These are phyloP conservation scores for Fusarium liriodendri DNA, from an alignment of 2,329 filamentous ascomycete genomes.

Conservation along the genomic window DNA sequence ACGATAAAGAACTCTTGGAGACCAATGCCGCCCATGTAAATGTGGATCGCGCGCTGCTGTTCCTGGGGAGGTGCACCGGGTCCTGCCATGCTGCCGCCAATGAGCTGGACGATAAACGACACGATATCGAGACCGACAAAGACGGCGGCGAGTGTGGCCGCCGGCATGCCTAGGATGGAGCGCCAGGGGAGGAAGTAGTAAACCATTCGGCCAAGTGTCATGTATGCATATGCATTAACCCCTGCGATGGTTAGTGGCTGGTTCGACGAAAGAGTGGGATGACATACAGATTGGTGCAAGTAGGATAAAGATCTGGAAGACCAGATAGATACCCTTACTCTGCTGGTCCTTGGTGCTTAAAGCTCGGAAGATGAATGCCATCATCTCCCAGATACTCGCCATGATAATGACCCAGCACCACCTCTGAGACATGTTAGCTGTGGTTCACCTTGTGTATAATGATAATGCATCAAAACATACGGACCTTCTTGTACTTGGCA, in stretches of 20 bases:
- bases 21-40: conserved; percentile 66
- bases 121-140: conserved; percentile 57
- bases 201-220: conserved; percentile 59
- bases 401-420: conserved; percentile 53
- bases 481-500: conserved; percentile 35
- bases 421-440: conserved; percentile 17
- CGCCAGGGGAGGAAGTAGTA: conserved; percentile 54
- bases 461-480: conserved; percentile 27
- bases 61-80: conserved; percentile 41
- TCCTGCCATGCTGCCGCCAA: conserved; percentile 46
- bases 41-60: conserved; percentile 49
- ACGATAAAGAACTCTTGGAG: conserved; percentile 63
- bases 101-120: conserved; percentile 50
- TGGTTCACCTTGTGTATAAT: fast-evolving
- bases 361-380: conserved; percentile 36
- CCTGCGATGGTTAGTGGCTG: conserved; percentile 35
- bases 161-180: conserved; percentile 51
- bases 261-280: fast-evolving
- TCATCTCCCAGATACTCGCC: conserved; percentile 46
- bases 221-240: conserved; percentile 61
- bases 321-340: conserved; percentile 24
- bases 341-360: conserved; percentile 37
- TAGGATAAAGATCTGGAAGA: conserved; percentile 41
- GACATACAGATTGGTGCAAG: conserved; percentile 38
- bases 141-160: conserved; percentile 49